Base-by-base conservation (phyloP, 192 early-diverging fungal genomes). In the Umbelopsis sp. region DNA sequence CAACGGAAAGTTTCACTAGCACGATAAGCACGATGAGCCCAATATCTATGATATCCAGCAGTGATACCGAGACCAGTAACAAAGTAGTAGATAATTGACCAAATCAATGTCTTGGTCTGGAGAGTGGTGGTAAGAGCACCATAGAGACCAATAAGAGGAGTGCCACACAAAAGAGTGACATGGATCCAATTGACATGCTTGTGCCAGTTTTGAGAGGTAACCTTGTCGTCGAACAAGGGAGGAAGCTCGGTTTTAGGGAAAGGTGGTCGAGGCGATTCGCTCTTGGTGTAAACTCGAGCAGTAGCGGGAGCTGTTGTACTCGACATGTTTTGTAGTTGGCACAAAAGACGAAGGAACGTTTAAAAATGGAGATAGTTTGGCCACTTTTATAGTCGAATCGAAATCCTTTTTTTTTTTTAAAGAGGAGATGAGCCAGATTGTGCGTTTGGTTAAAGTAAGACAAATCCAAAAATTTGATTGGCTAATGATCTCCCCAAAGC, bases 21-120 rank as follows among this genome's bases (percentile, higher is more conserved):
- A 32, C 73, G 84, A 74, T 94, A 95, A 8, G 92, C 73, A 17
- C 91, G 88, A 82, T 95, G 94, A 26, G 91, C 80, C 91, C 91
- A 95, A 47, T 90, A 81, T 43, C 94, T 90, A 74, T 95, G 94
- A 80, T 95, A 94, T 36, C 93, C 94, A 67, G 92, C 93, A n/a
- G 93, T 95, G 70, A 95, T 92, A 43, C 96, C 95, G 36, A 96
- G 78, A 0, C 93, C 95, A 14, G 94, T 95, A 49, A 88, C 69
- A 65, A 87, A 89, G 73, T 95, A 95, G 72, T 88, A 95, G 2
- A 84, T 36, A n/a, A 91, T 45, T 4, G 89, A 74, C 81, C 90
- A 95, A 70, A 92, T 73, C 45, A 90, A 73, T 3, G 96, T 98
- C 82, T 91, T 88, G 22, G 56, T 52, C 41, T 75, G 76, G 47